These are phyloP conservation scores for Daldinia decipiens DNA, from an alignment of 495 filamentous ascomycete genomes.

Conservation along the genomic window DNA sequence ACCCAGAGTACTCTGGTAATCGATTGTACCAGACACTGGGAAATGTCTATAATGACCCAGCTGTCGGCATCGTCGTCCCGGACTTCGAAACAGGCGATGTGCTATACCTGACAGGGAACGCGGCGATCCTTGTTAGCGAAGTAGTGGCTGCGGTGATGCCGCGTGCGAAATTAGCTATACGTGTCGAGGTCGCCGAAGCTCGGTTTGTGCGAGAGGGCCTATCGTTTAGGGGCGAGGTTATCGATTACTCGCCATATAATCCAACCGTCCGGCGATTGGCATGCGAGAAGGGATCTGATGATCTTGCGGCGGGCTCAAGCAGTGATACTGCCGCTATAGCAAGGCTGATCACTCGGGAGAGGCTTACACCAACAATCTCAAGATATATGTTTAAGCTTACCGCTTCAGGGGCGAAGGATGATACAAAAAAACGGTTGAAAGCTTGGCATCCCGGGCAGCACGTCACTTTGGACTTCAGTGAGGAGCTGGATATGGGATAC, in stretches of 20 bases:
- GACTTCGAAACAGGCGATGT: conserved; percentile 76
- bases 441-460: conserved; percentile 76
- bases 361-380: conserved; percentile 70
- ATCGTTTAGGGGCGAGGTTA: conserved; percentile 68
- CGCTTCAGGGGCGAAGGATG: neutral
- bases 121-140: conserved; percentile 70
- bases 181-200: conserved; percentile 67
- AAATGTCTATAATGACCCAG: conserved; percentile 72
- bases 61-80: conserved; percentile 72
- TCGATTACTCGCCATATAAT: conserved; percentile 76
- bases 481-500: conserved; percentile 75
- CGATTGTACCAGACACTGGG: conserved; percentile 83
- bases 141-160: conserved; percentile 68
- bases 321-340: conserved; percentile 51
- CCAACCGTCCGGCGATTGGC: conserved; percentile 52
- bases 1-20: conserved; percentile 86
- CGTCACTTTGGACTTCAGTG: conserved; percentile 74
- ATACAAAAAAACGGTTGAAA: neutral
- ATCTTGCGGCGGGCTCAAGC: neutral
- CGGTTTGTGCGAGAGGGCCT: conserved; percentile 71
- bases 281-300: conserved; percentile 32
- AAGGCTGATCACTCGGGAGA: conserved; percentile 62
- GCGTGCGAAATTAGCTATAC: conserved; percentile 75
- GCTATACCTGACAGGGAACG: conserved; percentile 73
- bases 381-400: conserved; percentile 69